These are phyloP conservation scores for Umbelopsis isabellina DNA, from an alignment of 192 early-diverging fungal genomes.

Conservation along the genomic window DNA sequence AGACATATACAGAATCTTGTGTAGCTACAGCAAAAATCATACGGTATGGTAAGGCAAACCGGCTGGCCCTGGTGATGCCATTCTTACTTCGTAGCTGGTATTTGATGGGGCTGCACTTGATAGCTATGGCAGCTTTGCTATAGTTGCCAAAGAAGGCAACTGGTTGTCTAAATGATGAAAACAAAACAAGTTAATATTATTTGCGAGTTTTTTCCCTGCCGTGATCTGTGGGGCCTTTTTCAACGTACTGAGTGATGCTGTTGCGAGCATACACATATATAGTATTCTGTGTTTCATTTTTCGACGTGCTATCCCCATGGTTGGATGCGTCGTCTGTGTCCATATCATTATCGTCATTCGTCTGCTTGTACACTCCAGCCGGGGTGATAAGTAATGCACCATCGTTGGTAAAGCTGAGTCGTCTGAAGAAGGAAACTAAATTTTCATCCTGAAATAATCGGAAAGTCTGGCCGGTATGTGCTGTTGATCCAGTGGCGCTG, in stretches of 20 bases:
- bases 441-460: conserved; percentile 85
- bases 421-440: conserved; percentile 87
- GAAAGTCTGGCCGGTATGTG: conserved; percentile 37
- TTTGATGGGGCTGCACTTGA: conserved; percentile 67
- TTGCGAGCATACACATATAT: conserved; percentile 72
- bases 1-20: conserved; percentile 82
- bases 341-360: conserved; percentile 22
- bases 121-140: conserved; percentile 77
- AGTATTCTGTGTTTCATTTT: conserved; percentile 56
- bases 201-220: background rate
- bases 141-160: conserved; percentile 70
- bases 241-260: conserved; percentile 49
- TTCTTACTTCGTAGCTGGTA: conserved; percentile 23
- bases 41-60: conserved; percentile 66
- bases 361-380: conserved; percentile 66
- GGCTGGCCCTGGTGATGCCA: background rate
- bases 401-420: conserved; percentile 87
- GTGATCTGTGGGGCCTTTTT: background rate
- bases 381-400: conserved; percentile 83
- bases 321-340: conserved; percentile 26
- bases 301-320: background rate
- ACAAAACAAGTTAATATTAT: background rate
- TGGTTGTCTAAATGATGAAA: conserved; percentile 54
- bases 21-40: conserved; percentile 85
- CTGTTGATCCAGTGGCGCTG: background rate